A percentile compares a stretch with the other conserved stretches of the same genome.
These are phyloP conservation scores for Spathaspora passalidarum DNA, from an alignment of 805 yeast species.

Conservation along the genomic window DNA sequence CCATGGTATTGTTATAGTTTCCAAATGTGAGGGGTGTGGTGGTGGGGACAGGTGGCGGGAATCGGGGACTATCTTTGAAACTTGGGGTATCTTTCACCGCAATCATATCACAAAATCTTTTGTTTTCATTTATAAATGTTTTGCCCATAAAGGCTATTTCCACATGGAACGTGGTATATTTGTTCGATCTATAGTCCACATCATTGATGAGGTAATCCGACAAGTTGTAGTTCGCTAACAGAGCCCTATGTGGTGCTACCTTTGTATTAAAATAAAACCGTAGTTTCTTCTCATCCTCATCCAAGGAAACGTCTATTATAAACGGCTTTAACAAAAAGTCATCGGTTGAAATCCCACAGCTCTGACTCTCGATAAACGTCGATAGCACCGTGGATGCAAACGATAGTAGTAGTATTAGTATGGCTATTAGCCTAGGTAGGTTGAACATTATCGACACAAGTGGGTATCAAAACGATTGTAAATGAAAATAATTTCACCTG, in stretches of 20 bases:
- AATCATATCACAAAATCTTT: conserved; percentile 41
- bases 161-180: conserved; percentile 48
- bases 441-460: background rate
- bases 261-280: conserved; percentile 35
- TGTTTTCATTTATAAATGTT: conserved; percentile 34
- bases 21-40: background rate
- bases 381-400: conserved; percentile 11
- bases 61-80: conserved; percentile 26
- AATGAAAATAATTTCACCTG: too few species aligned
- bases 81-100: conserved; percentile 35
- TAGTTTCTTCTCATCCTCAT: conserved; percentile 23
- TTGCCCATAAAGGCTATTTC: conserved; percentile 44
- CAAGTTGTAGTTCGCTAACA: conserved; percentile 10
- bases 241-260: conserved; percentile 14
- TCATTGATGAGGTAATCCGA: conserved; percentile 29
- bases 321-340: conserved; percentile 20
- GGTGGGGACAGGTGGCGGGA: conserved; percentile 1
- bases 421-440: conserved; percentile 3
- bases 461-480: background rate
- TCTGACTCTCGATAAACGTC: conserved; percentile 22
- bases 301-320: conserved; percentile 34
- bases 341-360: conserved; percentile 11
- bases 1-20: background rate
- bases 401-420: conserved; percentile 9
- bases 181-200: conserved; percentile 43